A percentile compares a stretch with the other conserved stretches of the same genome.
Conservation (phyloP, 306 rosid genomes). For the Crotalaria pallida region DNA sequence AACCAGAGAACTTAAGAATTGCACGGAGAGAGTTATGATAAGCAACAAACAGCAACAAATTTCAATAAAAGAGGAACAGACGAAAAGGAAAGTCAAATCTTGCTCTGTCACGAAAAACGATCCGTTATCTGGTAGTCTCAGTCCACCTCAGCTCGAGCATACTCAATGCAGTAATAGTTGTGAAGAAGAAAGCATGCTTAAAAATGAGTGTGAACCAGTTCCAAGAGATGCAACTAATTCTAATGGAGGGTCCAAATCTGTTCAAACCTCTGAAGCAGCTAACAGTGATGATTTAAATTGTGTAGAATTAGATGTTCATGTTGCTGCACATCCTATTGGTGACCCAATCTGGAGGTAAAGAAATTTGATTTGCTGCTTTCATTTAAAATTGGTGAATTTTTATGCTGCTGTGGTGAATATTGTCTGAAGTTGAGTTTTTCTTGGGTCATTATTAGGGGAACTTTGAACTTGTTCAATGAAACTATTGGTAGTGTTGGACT, state of each 20-base stretch:
- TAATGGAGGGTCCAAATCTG: conserved; percentile 9
- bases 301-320: background rate
- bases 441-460: conserved; percentile 62
- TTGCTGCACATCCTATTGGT: conserved; percentile 50
- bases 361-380: background rate
- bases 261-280: conserved; percentile 19
- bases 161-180: conserved; percentile 2
- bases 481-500: conserved; percentile 32
- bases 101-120: conserved; percentile 7
- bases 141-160: conserved; percentile 9
- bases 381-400: conserved; percentile 12
- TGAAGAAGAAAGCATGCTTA: conserved; percentile 4
- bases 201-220: conserved; percentile 12
- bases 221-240: conserved; percentile 23
- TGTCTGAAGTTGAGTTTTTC: conserved; percentile 14
- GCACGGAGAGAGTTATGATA: background rate
- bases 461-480: conserved; percentile 30
- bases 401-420: conserved; percentile 1
- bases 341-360: conserved; percentile 71
- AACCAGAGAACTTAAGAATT: background rate
- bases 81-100: background rate
- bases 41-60: background rate
- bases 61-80: conserved; percentile 9
- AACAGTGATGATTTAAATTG: background rate
- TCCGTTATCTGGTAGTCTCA: background rate